Conservation (phyloP, 495 filamentous ascomycete genomes). For the Beverwykella pulmonaria region DNA sequence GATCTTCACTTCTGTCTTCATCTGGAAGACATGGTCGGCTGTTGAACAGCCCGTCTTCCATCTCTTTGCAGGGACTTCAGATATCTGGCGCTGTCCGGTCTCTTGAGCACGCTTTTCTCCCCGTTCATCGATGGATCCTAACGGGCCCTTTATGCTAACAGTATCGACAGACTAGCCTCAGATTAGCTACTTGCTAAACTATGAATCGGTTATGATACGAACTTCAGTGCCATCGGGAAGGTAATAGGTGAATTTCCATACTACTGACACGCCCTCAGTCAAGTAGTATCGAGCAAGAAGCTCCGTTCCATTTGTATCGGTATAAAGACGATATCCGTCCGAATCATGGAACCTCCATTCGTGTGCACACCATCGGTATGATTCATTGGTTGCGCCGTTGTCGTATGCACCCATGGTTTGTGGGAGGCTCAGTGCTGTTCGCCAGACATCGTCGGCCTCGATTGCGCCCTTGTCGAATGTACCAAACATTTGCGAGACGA, state of each 20-base stretch:
- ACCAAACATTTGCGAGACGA: background rate
- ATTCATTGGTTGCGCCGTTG: background rate
- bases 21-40: constrained; percentile 4
- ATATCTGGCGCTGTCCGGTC: background rate
- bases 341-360: constrained; percentile 5
- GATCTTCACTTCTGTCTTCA: background rate
- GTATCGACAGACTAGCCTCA: background rate
- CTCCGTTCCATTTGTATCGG: too few species aligned
- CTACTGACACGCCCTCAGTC: background rate
- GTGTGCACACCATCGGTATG: background rate
- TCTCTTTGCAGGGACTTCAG: background rate
- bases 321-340: too few species aligned
- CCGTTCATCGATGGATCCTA: background rate
- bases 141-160: background rate
- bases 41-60: background rate
- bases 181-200: background rate
- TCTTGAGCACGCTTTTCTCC: background rate
- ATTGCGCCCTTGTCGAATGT: too few species aligned
- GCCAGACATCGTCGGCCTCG: background rate
- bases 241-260: constrained; percentile 2
- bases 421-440: background rate
- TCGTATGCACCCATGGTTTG: background rate
- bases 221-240: background rate
- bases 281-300: too few species aligned
- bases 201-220: background rate